Percentiles rank a stretch among this genome's conserved stretches.
Evolutionary conservation across 805 yeast genomes (phyloP).

Genomic region (Yamadazyma kitorensis): DNA sequence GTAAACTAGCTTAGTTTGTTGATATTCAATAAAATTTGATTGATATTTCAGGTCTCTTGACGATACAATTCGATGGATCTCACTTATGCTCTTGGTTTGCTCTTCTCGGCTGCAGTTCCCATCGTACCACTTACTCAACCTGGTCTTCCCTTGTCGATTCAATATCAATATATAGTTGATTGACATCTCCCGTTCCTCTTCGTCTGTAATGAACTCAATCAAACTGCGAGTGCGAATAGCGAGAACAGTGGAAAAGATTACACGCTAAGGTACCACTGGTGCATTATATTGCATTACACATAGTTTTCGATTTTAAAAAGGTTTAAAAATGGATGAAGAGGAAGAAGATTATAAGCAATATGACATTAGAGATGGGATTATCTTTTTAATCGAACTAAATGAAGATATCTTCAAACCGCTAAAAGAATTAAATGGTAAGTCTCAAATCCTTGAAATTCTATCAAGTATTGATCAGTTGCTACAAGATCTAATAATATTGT

Average conservation of each 20-base stretch:
- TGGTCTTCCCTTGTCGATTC: slow-evolving; percentile 90
- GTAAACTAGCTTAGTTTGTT: slow-evolving; percentile 66
- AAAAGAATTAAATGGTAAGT: slow-evolving; percentile 31
- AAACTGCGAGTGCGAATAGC: too few species aligned
- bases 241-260: background rate
- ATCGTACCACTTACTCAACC: slow-evolving; percentile 77
- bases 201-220: too few species aligned
- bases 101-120: slow-evolving; percentile 27
- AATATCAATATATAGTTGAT: slow-evolving; percentile 78
- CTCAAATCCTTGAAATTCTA: slow-evolving; percentile 53
- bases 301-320: too few species aligned
- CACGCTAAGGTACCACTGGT: too few species aligned
- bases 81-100: slow-evolving; percentile 44
- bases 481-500: slow-evolving; percentile 59
- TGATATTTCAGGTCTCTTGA: slow-evolving; percentile 83
- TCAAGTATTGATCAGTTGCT: slow-evolving; percentile 59
- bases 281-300: too few species aligned
- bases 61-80: slow-evolving; percentile 75
- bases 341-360: slow-evolving; percentile 28
- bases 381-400: slow-evolving; percentile 61
- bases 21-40: slow-evolving; percentile 71
- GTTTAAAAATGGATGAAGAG: slow-evolving; percentile 14
- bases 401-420: slow-evolving; percentile 40
- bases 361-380: slow-evolving; percentile 61
- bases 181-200: slow-evolving; percentile 48